Evolutionary conservation across 331 rosid genomes (phyloP).

Genomic region (Malus hybrid): DNA sequence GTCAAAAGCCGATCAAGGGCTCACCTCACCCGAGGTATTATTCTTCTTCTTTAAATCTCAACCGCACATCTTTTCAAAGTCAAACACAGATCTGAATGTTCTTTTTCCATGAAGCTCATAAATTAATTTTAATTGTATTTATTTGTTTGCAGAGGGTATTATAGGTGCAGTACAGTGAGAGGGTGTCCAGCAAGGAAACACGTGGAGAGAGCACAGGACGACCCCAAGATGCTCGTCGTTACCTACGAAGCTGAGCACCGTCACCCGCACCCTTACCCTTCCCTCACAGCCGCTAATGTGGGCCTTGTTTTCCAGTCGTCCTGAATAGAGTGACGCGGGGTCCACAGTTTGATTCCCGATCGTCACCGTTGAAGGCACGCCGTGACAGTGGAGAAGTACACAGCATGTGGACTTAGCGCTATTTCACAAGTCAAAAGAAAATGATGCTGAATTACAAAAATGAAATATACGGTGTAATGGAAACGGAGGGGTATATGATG

Average conservation of each 20-base stretch:
- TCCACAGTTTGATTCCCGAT: not conserved
- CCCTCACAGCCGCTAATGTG: not conserved
- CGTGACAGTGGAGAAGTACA: not conserved
- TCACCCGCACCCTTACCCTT: conserved; percentile 29
- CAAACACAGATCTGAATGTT: not conserved
- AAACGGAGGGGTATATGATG: not conserved
- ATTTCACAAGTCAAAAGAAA: not conserved
- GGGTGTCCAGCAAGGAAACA: conserved; percentile 92
- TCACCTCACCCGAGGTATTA: conserved; percentile 74
- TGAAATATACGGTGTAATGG: not conserved
- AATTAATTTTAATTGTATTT: not conserved
- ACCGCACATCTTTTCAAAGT: not conserved
- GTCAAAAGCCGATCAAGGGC: conserved; percentile 89
- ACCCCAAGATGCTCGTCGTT: conserved; percentile 66
- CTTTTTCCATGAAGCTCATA: too few relatives aligned
- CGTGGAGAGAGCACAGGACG: conserved; percentile 78
- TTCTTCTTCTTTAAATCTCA: not conserved
- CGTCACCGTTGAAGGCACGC: not conserved
- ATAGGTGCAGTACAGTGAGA: conserved; percentile 68
- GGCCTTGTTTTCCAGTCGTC: not conserved
- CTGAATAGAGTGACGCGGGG: not conserved
- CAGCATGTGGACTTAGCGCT: not conserved
- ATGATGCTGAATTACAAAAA: not conserved
- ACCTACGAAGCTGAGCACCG: conserved; percentile 80
- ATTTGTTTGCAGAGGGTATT: conserved; percentile 50